Conservation (phyloP, 352 stramenopile species). For the Globisporangium takayamanum region DNA sequence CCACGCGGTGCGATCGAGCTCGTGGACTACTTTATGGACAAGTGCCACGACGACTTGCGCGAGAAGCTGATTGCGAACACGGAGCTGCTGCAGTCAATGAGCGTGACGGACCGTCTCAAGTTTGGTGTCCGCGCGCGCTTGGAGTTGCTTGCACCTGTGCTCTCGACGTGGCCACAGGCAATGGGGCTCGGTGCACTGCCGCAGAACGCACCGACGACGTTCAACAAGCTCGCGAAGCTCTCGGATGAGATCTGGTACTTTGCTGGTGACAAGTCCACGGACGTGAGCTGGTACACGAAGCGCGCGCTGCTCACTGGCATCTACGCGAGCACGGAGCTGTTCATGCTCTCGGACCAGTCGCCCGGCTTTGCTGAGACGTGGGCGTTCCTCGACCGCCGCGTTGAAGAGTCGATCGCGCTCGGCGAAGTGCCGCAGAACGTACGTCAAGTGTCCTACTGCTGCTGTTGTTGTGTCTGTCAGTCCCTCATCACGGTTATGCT, state of each 20-base stretch:
- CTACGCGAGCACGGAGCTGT: slow-evolving; percentile 80
- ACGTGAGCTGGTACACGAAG: slow-evolving; percentile 85
- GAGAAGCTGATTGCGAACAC: slow-evolving; percentile 52
- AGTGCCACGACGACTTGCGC: slow-evolving; percentile 50
- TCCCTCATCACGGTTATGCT: too few relatives aligned
- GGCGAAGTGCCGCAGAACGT: slow-evolving; percentile 78
- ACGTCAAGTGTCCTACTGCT: slow-evolving; percentile 14
- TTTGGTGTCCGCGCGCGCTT: slow-evolving; percentile 68
- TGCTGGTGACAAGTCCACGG: slow-evolving; percentile 78
- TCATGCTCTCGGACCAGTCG: slow-evolving; percentile 80
- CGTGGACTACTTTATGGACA: slow-evolving; percentile 85
- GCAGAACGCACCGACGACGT: slow-evolving; percentile 62
- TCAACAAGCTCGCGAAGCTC: slow-evolving; percentile 61
- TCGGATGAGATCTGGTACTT: slow-evolving; percentile 87
- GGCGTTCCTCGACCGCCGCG: slow-evolving; percentile 73
- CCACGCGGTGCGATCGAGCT: slow-evolving; percentile 67
- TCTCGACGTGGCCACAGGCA: slow-evolving; percentile 61
- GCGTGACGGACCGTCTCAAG: slow-evolving; percentile 75
- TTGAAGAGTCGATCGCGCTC: slow-evolving; percentile 78
- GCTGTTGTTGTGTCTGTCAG: too few relatives aligned
- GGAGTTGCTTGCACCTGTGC: slow-evolving; percentile 52
- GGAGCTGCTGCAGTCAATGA: slow-evolving; percentile 55
- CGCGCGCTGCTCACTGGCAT: slow-evolving; percentile 68
- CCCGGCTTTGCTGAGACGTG: slow-evolving; percentile 70
- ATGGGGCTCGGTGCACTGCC: slow-evolving; percentile 78